Conservation (phyloP, 371 early-diverging fungal genomes). For the Zychaea mexicana region DNA sequence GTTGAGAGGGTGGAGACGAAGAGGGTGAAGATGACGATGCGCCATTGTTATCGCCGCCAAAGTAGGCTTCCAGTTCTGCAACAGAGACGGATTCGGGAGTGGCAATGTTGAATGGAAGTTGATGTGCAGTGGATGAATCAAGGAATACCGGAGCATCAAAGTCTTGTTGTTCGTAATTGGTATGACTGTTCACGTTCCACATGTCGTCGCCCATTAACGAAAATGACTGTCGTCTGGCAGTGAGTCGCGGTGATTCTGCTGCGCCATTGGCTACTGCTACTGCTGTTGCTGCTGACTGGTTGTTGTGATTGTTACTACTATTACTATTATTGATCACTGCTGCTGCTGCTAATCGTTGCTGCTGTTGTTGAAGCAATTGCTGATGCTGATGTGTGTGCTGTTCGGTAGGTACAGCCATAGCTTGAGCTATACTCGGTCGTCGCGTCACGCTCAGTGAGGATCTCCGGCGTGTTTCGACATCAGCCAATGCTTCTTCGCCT, state of each 20-base stretch:
- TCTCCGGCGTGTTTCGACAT: conserved; percentile 21
- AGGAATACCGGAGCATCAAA: conserved; percentile 43
- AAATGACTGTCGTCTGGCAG: conserved; percentile 15
- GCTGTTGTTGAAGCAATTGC: too few relatives aligned
- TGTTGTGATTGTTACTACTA: too few relatives aligned
- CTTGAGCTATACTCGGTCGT: conserved; percentile 21
- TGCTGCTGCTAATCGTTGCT: too few relatives aligned
- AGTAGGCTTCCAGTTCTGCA: conserved; percentile 49
- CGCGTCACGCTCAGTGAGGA: conserved; percentile 6
- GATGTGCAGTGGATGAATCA: conserved; percentile 20
- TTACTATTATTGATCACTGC: too few relatives aligned
- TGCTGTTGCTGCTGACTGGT: too few relatives aligned
- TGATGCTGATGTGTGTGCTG: too few relatives aligned
- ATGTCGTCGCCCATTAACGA: conserved; percentile 41
- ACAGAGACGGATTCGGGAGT: conserved; percentile 52
- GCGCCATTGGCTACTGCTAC: too few relatives aligned
- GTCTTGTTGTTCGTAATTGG: conserved; percentile 42
- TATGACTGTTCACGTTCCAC: conserved; percentile 32
- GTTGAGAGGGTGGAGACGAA: conserved; percentile 10
- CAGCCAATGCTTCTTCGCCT: conserved; percentile 48
- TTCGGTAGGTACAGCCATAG: too few relatives aligned
- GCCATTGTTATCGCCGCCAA: conserved; percentile 19
- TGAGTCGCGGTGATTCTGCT: conserved; percentile 8
- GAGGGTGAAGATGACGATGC: conserved; percentile 1
- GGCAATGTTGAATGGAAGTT: conserved; percentile 37